Conservation (phyloP, 192 early-diverging fungal species). For the Linnemannia schmuckeri region DNA sequence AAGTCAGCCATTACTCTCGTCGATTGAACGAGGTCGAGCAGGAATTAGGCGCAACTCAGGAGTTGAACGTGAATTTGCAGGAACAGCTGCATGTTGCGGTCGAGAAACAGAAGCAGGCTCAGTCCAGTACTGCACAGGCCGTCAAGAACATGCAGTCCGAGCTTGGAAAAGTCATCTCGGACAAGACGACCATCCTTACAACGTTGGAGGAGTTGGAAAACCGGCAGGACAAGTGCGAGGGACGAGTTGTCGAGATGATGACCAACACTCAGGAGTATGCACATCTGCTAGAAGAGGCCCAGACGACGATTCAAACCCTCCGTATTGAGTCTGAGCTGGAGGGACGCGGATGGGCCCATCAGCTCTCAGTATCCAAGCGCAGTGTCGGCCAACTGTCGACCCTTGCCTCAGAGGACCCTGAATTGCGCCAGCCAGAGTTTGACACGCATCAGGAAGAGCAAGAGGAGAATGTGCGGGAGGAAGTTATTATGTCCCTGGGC, state of each 20-base stretch:
- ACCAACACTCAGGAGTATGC: slow-evolving; percentile 73
- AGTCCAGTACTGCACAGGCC: slow-evolving; percentile 65
- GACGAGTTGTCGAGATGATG: slow-evolving; percentile 65
- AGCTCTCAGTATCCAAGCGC: background rate
- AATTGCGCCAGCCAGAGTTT: slow-evolving; percentile 16
- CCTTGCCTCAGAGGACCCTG: slow-evolving; percentile 33
- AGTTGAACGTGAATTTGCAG: slow-evolving; percentile 70
- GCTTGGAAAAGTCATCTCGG: slow-evolving; percentile 61
- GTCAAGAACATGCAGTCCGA: slow-evolving; percentile 72
- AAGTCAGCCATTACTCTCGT: slow-evolving; percentile 66
- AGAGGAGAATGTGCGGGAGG: background rate
- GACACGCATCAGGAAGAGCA: background rate
- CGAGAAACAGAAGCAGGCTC: slow-evolving; percentile 65
- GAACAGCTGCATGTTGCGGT: slow-evolving; percentile 61
- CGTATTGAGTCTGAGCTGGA: slow-evolving; percentile 61
- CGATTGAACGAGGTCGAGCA: slow-evolving; percentile 71
- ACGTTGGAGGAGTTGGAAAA: slow-evolving; percentile 66
- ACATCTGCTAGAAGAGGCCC: slow-evolving; percentile 66
- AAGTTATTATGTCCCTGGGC: slow-evolving; percentile 21
- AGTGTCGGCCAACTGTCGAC: slow-evolving; percentile 32
- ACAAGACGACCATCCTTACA: slow-evolving; percentile 65
- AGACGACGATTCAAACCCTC: slow-evolving; percentile 67
- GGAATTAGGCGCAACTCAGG: slow-evolving; percentile 66
- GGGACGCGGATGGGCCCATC: slow-evolving; percentile 32
- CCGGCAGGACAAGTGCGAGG: slow-evolving; percentile 67